Percentiles rank a stretch among this genome's conserved stretches.
phyloP scores from a whole-genome alignment of 2,329 filamentous ascomycete species.

The Basipetospora chlamydospora region DNA sequence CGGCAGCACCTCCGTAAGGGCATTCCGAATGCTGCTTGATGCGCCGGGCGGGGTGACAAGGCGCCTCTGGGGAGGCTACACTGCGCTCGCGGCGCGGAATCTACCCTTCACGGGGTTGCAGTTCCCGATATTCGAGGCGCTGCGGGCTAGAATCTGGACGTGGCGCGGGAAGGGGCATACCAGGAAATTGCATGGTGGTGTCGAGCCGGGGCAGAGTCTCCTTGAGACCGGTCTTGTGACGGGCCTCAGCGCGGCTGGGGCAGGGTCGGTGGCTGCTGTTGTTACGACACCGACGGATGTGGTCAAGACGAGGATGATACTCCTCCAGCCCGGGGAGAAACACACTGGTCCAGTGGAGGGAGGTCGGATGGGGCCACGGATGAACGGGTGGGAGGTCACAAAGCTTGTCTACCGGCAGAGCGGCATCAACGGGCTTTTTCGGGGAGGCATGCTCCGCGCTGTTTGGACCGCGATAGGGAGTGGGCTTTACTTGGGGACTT shows the following conservation, averaged over 20 bases:
- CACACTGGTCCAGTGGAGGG: constrained; percentile 12
- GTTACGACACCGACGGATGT: constrained; percentile 85
- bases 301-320: constrained; percentile 81
- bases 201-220: constrained; percentile 22
- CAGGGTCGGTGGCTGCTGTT: constrained; percentile 60
- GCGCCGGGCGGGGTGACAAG: constrained; percentile 39
- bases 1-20: constrained; percentile 27
- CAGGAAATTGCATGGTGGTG: too few relatives aligned
- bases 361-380: constrained; percentile 18
- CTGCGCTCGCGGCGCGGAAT: constrained; percentile 67
- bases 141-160: constrained; percentile 40
- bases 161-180: constrained; percentile 7
- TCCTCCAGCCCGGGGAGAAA: constrained; percentile 36
- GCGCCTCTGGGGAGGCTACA: constrained; percentile 57
- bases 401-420: constrained; percentile 49
- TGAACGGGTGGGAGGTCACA: constrained; percentile 43
- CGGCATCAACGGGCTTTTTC: constrained; percentile 61
- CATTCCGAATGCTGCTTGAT: constrained; percentile 26
- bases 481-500: constrained; percentile 73
- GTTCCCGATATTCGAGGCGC: constrained; percentile 71
- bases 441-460: constrained; percentile 57
- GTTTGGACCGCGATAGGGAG: constrained; percentile 73
- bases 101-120: constrained; percentile 78
- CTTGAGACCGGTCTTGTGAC: constrained; percentile 58
- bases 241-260: constrained; percentile 55